Evolutionary conservation across 208 protist species (phyloP).

Genomic region (Acanthamoeba sp.): DNA sequence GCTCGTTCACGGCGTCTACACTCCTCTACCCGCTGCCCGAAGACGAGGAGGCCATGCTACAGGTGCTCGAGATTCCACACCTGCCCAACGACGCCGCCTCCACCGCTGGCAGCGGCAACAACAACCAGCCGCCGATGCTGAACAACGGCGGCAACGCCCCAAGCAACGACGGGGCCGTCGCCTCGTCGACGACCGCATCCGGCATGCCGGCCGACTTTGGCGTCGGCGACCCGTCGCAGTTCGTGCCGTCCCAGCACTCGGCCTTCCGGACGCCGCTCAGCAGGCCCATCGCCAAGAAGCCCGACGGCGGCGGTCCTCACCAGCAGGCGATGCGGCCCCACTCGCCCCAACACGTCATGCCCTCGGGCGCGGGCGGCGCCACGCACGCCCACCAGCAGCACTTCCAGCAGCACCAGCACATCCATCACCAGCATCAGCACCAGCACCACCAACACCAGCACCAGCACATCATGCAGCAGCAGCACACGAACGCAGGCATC

Average conservation of each 20-base stretch:
- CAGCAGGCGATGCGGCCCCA: neutral
- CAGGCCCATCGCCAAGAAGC: constrained; percentile 8
- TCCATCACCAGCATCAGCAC: neutral
- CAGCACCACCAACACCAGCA: neutral
- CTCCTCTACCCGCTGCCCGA: constrained; percentile 29
- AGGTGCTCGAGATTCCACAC: constrained; percentile 6
- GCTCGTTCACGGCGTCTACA: constrained; percentile 18
- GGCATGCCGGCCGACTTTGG: constrained; percentile 5
- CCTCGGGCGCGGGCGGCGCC: neutral
- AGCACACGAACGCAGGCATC: neutral
- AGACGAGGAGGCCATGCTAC: neutral
- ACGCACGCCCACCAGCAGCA: neutral
- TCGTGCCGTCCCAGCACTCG: neutral
- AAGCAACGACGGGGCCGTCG: neutral
- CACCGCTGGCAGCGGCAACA: neutral
- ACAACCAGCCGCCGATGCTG: neutral
- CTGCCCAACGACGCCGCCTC: neutral
- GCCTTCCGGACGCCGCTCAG: constrained; percentile 33
- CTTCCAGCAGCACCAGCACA: neutral
- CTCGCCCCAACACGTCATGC: neutral
- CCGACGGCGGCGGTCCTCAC: neutral
- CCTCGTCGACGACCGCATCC: neutral
- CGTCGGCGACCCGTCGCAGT: neutral
- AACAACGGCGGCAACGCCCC: too few relatives aligned
- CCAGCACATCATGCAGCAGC: constrained; percentile 1